Evolutionary conservation across 352 stramenopile species (phyloP), one percentile per base, ranked within the genome.

Genomic region (Chrysophaeum taylorii): DNA sequence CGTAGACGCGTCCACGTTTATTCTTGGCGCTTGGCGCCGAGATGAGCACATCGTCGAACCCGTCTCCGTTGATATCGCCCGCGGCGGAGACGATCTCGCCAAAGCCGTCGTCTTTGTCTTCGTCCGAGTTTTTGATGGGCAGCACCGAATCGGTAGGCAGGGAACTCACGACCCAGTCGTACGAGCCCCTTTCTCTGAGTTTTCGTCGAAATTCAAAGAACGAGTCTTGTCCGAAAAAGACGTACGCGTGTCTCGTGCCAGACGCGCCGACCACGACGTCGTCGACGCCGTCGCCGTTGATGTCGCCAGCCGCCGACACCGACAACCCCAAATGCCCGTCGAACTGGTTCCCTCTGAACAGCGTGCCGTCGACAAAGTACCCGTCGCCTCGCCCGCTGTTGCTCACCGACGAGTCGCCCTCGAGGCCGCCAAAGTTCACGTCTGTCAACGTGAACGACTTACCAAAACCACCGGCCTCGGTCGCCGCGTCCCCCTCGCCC

Each of bases 41-140:
- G 25, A 67, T 53, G 9, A 70, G 36, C 12, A 70, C 21, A 38
- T 70, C 64, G 36, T 70, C 64, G 29, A 29, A 70, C 7, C 64
- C 64, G 29, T 70, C 64, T 7, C 64, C 64, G 29, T 72, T 50
- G 15, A 72, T 43, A n/a, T 72, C 48, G 1, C 68, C 57, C 14
- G 48, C 68, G 2, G 53, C 18, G 45, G 68, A 7, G 5, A 68
- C 50, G 23, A 45, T 31, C 31, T 27, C 15, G 5, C 33, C 57
- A 66, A 66, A 66, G 18, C 14, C 57, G 36, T 35, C 27, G 31
- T 66, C 57, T 25, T 27, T 45, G 33, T 66, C 33, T 9, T 57
- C 23, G 27, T 66, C 35, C 12, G 53, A 42, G n/a, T 66, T 66
- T 1, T 18, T 9, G 57, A 66, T 27, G 2, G 45, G 23, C 31